A percentile compares a stretch with the other conserved stretches of the same genome.
These are phyloP conservation scores for Panicum miliaceum DNA, from an alignment of 176 grass and related monocot genomes.

Conservation along the genomic window DNA sequence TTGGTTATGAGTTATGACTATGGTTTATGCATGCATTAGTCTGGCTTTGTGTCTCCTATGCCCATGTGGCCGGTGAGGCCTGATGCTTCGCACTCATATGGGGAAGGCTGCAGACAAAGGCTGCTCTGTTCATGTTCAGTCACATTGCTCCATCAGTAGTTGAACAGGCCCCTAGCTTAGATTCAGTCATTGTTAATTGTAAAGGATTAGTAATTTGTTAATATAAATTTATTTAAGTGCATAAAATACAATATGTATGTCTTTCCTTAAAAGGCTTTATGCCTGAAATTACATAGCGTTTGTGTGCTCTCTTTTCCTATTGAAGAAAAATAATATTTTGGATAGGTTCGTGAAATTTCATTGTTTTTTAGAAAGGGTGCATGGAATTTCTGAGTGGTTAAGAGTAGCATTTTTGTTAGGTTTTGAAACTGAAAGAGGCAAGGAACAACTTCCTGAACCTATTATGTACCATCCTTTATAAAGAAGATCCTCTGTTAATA, in stretches of 20 bases:
- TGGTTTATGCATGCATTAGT: slow-evolving; percentile 45
- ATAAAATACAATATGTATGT: background rate
- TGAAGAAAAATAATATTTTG: background rate
- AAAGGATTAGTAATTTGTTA: background rate
- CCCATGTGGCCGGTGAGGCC: slow-evolving; percentile 50
- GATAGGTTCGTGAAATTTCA: background rate
- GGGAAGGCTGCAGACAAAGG: slow-evolving; percentile 46
- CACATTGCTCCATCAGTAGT: slow-evolving; percentile 44
- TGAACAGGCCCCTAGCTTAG: slow-evolving; percentile 35
- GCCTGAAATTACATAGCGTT: background rate
- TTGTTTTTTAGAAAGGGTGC: background rate
- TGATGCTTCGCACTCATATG: slow-evolving; percentile 39
- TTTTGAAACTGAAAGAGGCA: background rate
- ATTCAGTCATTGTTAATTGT: slow-evolving; percentile 43
- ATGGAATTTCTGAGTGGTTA: background rate
- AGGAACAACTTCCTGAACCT: slow-evolving; percentile 32
- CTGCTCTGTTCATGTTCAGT: slow-evolving; percentile 56
- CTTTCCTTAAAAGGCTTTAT: background rate
- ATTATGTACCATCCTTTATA: slow-evolving; percentile 27
- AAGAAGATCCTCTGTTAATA: slow-evolving; percentile 8
- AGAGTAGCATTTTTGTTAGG: slow-evolving; percentile 24
- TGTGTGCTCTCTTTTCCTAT: background rate
- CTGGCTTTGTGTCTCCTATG: slow-evolving; percentile 31
- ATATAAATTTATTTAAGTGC: background rate
- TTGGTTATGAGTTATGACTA: slow-evolving; percentile 33